Evolutionary conservation across 2,329 filamentous ascomycete genomes (phyloP), one percentile per base, ranked within the genome.

Genomic region (Scleromitrula shiraiana): DNA sequence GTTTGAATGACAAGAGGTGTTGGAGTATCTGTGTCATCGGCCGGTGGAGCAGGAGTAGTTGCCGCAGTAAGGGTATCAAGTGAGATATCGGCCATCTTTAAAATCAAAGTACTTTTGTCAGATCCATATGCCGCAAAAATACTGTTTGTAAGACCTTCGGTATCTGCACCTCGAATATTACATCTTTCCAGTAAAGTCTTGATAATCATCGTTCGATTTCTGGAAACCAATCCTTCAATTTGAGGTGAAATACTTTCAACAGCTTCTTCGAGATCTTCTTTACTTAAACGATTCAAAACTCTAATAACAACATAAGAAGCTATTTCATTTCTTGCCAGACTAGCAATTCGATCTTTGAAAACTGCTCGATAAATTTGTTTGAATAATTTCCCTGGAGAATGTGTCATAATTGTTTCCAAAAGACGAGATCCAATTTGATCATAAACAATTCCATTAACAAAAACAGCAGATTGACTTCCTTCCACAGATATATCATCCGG

Each of bases 361-460:
- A 89, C 79, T 56, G 83, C 82, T 50, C 77, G 80, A 68, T 94
- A 91, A 5, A 98, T 74, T 12, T 80, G 78, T 67, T 95, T 96
- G 77, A 97, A 98, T 27, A 89, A 69, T 67, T 93, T 95, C 36
- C 87, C 89, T 0, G 93, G 89, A 14, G 83, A 80, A 62, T 85
- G 77, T 22, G 82, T 77, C 54, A 96, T 78, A 53, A 98, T 83
- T 0, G 83, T 88, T 68, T 98, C 93, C 19, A 97, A 74, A 2
- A 98, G 74, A 37, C 91, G 83, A 3, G 91, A 96, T 14, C 93
- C 93, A 43, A 97, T 83, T 2, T 85, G 76, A 62, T 97, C 89
- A 66, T 96, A 97, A 22, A 96, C 73, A 62, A 97, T 78, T 48
- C 85, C 82, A 59, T 86, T 89, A 63, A 97, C 77, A 62, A 97